Percentiles rank a stretch among this genome's conserved stretches.
Conservation (phyloP, 345 rosid species). For the Arabidopsis arenosa region DNA sequence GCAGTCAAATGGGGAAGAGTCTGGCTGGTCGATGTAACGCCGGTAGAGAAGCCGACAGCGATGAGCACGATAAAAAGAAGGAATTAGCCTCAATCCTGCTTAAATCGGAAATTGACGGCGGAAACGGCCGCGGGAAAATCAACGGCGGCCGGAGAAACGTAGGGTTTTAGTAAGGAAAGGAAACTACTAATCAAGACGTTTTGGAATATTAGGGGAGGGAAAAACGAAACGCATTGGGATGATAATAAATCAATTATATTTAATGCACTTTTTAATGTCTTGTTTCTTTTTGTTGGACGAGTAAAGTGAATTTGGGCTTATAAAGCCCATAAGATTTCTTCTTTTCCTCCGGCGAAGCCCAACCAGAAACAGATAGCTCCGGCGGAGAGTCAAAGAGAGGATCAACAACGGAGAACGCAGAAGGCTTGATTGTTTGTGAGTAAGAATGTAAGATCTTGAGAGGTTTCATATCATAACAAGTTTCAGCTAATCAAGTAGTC, state of each 20-base stretch:
- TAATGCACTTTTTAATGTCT: too few relatives aligned
- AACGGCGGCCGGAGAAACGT: conserved; percentile 43
- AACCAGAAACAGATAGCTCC: background rate
- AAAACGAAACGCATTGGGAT: conserved; percentile 19
- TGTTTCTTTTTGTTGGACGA: too few relatives aligned
- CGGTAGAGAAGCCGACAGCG: background rate
- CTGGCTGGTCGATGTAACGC: conserved; percentile 5
- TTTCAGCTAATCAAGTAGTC: background rate
- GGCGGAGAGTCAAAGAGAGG: background rate
- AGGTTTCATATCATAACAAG: background rate
- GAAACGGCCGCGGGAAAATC: background rate
- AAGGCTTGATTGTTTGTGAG: background rate
- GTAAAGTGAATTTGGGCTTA: conserved; percentile 10
- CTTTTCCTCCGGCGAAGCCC: conserved; percentile 1
- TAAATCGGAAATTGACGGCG: conserved; percentile 15
- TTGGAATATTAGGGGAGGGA: conserved; percentile 33
- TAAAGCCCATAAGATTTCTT: background rate
- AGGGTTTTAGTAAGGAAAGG: conserved; percentile 38
- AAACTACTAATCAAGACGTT: conserved; percentile 22
- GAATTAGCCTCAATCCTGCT: background rate
- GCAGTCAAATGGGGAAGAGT: background rate
- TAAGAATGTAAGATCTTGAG: too few relatives aligned
- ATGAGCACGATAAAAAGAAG: background rate
- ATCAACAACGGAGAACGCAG: background rate
- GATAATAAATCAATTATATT: background rate